A percentile compares a stretch with the other conserved stretches of the same genome.
Evolutionary conservation across 805 yeast species (phyloP).

Genomic region (Crinitomyces ghanaensis): DNA sequence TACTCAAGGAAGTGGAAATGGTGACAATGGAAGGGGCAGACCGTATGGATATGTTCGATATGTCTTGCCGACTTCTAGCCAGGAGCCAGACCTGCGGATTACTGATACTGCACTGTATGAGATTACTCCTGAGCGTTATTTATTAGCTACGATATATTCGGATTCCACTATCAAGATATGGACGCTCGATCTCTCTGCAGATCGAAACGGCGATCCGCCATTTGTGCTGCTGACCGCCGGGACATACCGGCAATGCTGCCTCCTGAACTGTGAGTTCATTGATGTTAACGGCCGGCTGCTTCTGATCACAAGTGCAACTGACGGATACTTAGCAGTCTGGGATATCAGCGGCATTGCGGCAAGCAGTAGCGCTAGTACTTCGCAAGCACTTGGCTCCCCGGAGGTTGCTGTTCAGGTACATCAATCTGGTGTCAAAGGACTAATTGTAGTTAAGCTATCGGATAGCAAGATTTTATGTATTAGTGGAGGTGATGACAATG

Average conservation of each 20-base stretch:
- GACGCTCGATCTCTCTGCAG: slow-evolving; percentile 38
- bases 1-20: slow-evolving; percentile 28
- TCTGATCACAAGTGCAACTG: slow-evolving; percentile 62
- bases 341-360: slow-evolving; percentile 30
- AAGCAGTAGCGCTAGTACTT: too few species aligned
- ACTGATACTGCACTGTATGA: slow-evolving; percentile 64
- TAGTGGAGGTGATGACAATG: slow-evolving; percentile 94
- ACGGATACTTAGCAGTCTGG: slow-evolving; percentile 66
- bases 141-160: slow-evolving; percentile 67
- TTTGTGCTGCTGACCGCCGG: background rate
- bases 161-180: slow-evolving; percentile 68
- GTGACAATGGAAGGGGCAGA: slow-evolving; percentile 25
- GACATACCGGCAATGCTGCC: slow-evolving; percentile 62
- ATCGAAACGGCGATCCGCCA: slow-evolving; percentile 26
- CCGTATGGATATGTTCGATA: slow-evolving; percentile 33
- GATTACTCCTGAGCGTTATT: slow-evolving; percentile 22
- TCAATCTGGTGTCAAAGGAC: slow-evolving; percentile 72
- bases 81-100: slow-evolving; percentile 72
- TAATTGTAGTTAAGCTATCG: slow-evolving; percentile 26
- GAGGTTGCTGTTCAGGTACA: slow-evolving; percentile 38
- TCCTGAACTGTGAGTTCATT: slow-evolving; percentile 49
- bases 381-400: slow-evolving; percentile 1
- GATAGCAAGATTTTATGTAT: slow-evolving; percentile 26
- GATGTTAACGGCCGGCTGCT: slow-evolving; percentile 21
- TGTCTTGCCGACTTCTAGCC: slow-evolving; percentile 42